Evolutionary conservation across 1,284 basidiomycete species (phyloP), one percentile per base, ranked within the genome.

Genomic region (Tetrapyrgos nigripes): DNA sequence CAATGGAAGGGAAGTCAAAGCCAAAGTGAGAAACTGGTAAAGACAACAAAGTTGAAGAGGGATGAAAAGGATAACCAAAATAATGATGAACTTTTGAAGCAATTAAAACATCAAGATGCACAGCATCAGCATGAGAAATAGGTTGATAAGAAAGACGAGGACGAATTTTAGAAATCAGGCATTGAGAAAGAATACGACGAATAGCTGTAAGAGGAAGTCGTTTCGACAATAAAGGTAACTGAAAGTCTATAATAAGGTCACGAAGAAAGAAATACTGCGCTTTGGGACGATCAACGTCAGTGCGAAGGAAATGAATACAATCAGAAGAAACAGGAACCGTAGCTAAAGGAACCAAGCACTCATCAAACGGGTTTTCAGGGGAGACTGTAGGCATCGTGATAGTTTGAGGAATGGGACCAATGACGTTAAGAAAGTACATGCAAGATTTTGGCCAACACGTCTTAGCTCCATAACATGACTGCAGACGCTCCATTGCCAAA

Each of bases 71-170:
- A 46, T 70, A 66, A 10, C 65, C 64, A 0, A 65, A 50, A 1
- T 53, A 40, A 3, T 62, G 26, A 53, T 72, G 70, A 8, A 70
- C 59, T 24, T 59, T 63, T n/a, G n/a, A n/a, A n/a, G n/a, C n/a
- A n/a, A n/a, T 5, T 17, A 10, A 9, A 55, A 55, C 3, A 70
- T 58, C 1, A 28, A 29, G 9, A 49, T 50, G 44, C 69, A 66
- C 13, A 74, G 64, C 33, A 44, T 21, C 31, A n/a, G 64, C 55
- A 0, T 55, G 66, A 23, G 61, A 62, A 40, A 73, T 61, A 2
- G 75, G 71, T 40, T 75, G 75, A 1, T 71, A 56, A 2, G 70
- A 66, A 1, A 75, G 59, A 0, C 66, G 58, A 1, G 72, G 63
- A 17, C 66, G 60, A 27, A 58, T 58, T 13, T 50, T 40, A 3